Evolutionary conservation across 345 rosid species (phyloP).

Genomic region (Ceriops zippeliana): DNA sequence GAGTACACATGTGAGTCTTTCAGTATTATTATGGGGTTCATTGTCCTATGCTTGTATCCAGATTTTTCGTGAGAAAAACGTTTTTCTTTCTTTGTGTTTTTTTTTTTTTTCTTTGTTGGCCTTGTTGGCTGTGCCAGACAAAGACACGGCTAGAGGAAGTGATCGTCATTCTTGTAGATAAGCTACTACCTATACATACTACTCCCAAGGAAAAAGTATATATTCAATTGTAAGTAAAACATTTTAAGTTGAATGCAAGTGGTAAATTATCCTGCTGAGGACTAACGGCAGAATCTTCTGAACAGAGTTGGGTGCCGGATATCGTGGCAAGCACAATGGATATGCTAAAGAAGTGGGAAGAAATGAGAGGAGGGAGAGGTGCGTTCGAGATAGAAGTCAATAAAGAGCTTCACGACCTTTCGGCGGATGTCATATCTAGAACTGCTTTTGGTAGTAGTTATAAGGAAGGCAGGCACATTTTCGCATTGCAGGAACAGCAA

Average conservation of each 20-base stretch:
- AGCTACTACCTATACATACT: too few species aligned
- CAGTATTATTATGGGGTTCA: too few species aligned
- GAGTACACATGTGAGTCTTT: too few species aligned
- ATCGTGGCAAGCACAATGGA: slow-evolving; percentile 45
- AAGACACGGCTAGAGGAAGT: too few species aligned
- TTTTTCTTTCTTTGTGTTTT: too few species aligned
- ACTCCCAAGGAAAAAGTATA: not conserved
- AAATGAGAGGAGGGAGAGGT: slow-evolving; percentile 43
- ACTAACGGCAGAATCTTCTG: not conserved
- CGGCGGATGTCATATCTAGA: slow-evolving; percentile 71
- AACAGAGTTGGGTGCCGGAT: slow-evolving; percentile 66
- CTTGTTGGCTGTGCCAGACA: too few species aligned
- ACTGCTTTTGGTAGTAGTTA: slow-evolving; percentile 85
- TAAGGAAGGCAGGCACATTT: slow-evolving; percentile 69
- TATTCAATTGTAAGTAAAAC: not conserved
- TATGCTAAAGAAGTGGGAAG: slow-evolving; percentile 71
- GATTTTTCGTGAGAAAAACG: too few species aligned
- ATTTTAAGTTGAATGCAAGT: not conserved
- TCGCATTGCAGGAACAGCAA: slow-evolving; percentile 66
- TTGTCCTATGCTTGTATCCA: too few species aligned
- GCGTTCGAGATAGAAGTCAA: slow-evolving; percentile 65
- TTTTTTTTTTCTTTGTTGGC: too few species aligned
- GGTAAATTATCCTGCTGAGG: not conserved
- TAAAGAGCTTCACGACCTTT: slow-evolving; percentile 54
- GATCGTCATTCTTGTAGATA: too few species aligned